Conservation (phyloP, 2,329 filamentous ascomycete genomes). For the Fusarium tjaetaba region DNA sequence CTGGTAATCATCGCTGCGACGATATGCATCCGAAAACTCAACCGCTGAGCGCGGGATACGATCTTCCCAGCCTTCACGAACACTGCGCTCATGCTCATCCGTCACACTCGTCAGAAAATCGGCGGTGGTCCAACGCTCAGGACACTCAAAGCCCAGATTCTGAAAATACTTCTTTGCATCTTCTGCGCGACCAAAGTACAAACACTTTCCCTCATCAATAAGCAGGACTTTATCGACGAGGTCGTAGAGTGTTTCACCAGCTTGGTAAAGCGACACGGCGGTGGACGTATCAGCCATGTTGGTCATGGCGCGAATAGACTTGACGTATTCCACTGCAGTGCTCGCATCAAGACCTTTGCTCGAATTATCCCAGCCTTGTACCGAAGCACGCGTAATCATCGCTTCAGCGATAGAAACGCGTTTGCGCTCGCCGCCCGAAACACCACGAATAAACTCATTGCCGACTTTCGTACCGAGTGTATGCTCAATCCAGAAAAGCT, state of each 20-base stretch:
- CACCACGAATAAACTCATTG: slow-evolving; percentile 71
- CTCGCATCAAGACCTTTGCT: slow-evolving; percentile 77
- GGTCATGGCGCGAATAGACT: slow-evolving; percentile 70
- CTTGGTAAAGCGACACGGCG: slow-evolving; percentile 76
- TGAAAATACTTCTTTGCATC: slow-evolving; percentile 75
- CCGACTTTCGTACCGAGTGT: slow-evolving; percentile 76
- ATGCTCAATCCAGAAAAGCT: slow-evolving; percentile 77
- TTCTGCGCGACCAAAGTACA: slow-evolving; percentile 74
- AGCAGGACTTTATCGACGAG: slow-evolving; percentile 81
- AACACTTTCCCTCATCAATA: slow-evolving; percentile 76
- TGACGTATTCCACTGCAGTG: slow-evolving; percentile 77
- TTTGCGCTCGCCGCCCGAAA: slow-evolving; percentile 74
- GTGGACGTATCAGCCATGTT: slow-evolving; percentile 78
- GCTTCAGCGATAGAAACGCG: slow-evolving; percentile 79
- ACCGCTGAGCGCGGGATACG: slow-evolving; percentile 74
- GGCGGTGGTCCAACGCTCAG: slow-evolving; percentile 74
- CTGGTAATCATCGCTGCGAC: slow-evolving; percentile 68
- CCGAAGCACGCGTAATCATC: slow-evolving; percentile 66
- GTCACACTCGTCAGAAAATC: slow-evolving; percentile 84
- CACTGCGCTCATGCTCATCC: slow-evolving; percentile 75
- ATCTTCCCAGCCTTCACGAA: slow-evolving; percentile 72
- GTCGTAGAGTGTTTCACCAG: slow-evolving; percentile 71
- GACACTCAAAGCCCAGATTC: slow-evolving; percentile 77
- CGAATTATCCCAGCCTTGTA: slow-evolving; percentile 80
- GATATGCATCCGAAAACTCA: slow-evolving; percentile 74